A percentile compares a stretch with the other conserved stretches of the same genome.
These are phyloP conservation scores for Aegilops longissima DNA, from an alignment of 176 grass and related monocot genomes.

Conservation along the genomic window DNA sequence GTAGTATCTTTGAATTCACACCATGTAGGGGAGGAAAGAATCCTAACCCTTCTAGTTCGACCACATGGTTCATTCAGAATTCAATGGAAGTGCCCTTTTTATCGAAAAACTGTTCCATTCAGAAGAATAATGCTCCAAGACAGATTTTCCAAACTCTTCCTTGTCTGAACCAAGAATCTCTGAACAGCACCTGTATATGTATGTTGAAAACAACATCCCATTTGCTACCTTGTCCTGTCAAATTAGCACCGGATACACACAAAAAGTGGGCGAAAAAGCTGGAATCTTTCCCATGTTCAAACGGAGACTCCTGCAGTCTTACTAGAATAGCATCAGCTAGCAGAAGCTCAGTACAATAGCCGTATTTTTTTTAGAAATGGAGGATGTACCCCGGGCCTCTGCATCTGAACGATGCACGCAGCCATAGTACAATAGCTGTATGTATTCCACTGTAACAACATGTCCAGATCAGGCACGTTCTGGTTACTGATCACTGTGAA, in stretches of 20 bases:
- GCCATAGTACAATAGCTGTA: background rate
- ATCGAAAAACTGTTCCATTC: background rate
- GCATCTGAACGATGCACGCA: too few relatives aligned
- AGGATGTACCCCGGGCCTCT: too few relatives aligned
- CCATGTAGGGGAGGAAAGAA: background rate
- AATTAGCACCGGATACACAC: background rate
- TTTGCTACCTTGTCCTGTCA: background rate
- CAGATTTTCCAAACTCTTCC: conserved; percentile 13
- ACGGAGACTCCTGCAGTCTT: background rate
- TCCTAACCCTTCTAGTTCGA: conserved; percentile 13
- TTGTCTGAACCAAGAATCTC: conserved; percentile 11
- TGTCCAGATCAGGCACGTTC: conserved; percentile 32
- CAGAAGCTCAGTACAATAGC: background rate
- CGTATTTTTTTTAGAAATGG: background rate
- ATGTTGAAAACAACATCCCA: conserved; percentile 24
- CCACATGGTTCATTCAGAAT: background rate
- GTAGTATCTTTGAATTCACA: background rate
- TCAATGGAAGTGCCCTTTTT: too few relatives aligned
- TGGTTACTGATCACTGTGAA: conserved; percentile 9
- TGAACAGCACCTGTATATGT: background rate
- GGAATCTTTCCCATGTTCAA: conserved; percentile 44
- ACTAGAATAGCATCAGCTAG: background rate
- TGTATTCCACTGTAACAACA: conserved; percentile 7
- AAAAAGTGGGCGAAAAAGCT: background rate
- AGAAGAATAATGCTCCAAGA: background rate